Conservation (phyloP, 106 monocot species). For the Acorus gramineus region DNA sequence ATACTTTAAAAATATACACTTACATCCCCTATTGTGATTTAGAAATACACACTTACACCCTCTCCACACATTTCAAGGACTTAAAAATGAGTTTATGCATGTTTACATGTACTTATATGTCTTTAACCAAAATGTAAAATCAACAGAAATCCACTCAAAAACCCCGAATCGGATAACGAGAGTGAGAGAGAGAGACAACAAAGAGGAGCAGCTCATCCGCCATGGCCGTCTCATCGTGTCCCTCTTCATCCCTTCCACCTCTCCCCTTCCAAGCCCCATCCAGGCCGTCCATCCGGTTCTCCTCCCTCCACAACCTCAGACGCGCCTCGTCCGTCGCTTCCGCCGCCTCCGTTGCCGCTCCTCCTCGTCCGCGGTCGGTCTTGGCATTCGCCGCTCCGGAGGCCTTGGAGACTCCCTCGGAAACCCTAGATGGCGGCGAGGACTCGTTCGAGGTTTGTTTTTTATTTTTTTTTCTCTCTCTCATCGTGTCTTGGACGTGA, state of each 20-base stretch:
- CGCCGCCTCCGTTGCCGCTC: not conserved
- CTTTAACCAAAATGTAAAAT: no score
- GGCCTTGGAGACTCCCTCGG: not conserved
- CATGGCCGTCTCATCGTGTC: constrained; percentile 5
- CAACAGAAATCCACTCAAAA: no score
- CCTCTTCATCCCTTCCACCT: constrained; percentile 2
- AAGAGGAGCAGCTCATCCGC: not conserved
- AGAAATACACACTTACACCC: no score
- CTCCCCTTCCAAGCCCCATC: constrained; percentile 2
- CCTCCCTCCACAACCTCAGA: not conserved
- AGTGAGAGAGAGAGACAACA: no score
- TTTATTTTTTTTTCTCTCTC: no score
- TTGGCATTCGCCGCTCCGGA: constrained; percentile 2
- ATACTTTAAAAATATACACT: no score
- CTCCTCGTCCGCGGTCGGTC: not conserved
- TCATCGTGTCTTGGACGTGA: no score
- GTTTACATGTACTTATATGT: no score
- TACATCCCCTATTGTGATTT: no score
- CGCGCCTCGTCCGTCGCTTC: not conserved
- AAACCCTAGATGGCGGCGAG: constrained; percentile 1
- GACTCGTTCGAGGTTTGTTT: not conserved
- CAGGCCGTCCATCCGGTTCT: not conserved
- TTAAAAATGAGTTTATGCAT: no score
- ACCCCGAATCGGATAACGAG: no score
- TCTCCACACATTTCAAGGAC: no score